Conservation (phyloP, 192 early-diverging fungal species). For the Chytriomyces hyalinus region DNA sequence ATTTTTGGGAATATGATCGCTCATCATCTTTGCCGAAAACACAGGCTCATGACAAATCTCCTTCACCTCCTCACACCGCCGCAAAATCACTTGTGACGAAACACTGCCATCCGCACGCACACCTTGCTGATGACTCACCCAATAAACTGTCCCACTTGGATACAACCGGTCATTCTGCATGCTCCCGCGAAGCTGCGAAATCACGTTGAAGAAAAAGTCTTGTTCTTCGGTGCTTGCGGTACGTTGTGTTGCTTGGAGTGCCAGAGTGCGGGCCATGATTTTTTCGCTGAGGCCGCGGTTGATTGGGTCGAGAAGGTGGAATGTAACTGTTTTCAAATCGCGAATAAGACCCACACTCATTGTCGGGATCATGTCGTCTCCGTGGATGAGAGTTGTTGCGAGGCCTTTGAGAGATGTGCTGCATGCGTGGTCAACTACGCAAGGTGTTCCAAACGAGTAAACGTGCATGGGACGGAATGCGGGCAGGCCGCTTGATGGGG, state of each 20-base stretch:
- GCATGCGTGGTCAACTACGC: constrained; percentile 52
- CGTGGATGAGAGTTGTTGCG: constrained; percentile 68
- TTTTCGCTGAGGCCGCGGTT: constrained; percentile 49
- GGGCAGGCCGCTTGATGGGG: constrained; percentile 29
- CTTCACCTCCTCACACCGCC: constrained; percentile 75
- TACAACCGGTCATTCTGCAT: constrained; percentile 84
- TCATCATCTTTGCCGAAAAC: constrained; percentile 77
- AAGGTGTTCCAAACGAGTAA: constrained; percentile 80
- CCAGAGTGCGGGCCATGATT: constrained; percentile 48
- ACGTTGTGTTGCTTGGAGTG: constrained; percentile 16
- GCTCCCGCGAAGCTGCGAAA: constrained; percentile 76
- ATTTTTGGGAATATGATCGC: constrained; percentile 74
- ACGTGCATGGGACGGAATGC: constrained; percentile 83
- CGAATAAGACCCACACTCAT: constrained; percentile 78
- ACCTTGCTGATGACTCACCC: constrained; percentile 43
- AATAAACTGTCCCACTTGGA: constrained; percentile 75
- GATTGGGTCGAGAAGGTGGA: constrained; percentile 45
- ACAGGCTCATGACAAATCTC: constrained; percentile 78
- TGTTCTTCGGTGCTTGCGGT: constrained; percentile 57
- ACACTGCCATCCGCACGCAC: not conserved
- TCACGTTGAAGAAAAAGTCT: constrained; percentile 83
- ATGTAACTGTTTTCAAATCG: constrained; percentile 78
- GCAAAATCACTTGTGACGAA: constrained; percentile 43
- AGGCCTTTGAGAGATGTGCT: constrained; percentile 73
- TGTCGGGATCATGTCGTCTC: constrained; percentile 78